Base-by-base conservation (phyloP, 108 stramenopile species). In the Hondaea fermentalgiana region DNA sequence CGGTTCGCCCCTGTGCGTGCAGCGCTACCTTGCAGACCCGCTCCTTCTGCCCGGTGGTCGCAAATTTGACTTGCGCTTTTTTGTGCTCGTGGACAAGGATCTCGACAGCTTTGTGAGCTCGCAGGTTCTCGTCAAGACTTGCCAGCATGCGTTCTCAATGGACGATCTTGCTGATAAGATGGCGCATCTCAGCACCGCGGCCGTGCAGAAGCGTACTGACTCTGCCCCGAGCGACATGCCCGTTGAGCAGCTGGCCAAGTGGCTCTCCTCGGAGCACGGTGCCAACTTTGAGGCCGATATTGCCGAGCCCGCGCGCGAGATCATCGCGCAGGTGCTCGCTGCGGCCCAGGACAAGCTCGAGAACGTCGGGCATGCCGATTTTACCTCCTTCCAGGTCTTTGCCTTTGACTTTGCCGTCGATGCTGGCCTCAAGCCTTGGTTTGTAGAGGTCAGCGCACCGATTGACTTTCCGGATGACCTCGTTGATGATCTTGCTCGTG, bases 1-100 rank as follows among this genome's bases (percentile, higher is more conserved):
- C 17, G 49, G 76, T 45, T 12, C 76, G 49, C 49, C 45, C 0
- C 49, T 43, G 76, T 83, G 76, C 51, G 76, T 83, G 51, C 76
- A 83, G 28, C 45, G 21, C 29, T 88, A 88, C 88, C n/a, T 88
- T 23, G 25, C 21, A 0, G 47, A 60, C 45, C 88, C 88, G 8
- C 47, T 88, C 5, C 29, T 88, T 6, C 60, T 88, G 5, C 88
- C 88, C 8, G 88, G 88, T 21, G 47, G 64, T 14, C 43, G 60
- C 25, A 88, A 88, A 42, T 88, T 88, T 35, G 88, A 88, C 88
- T 12, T 88, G 8, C 88, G 88, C 64, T 43, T 88, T 60, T 88
- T 44, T 42, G 88, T 69, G 8, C 60, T 88, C 29, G 35, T 88
- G 5, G 60, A 88, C 47, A 53, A 60, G 60, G n/a, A 64, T 23